Conservation (phyloP, 768 basidiomycete species). For the Lentinula aciculospora region DNA sequence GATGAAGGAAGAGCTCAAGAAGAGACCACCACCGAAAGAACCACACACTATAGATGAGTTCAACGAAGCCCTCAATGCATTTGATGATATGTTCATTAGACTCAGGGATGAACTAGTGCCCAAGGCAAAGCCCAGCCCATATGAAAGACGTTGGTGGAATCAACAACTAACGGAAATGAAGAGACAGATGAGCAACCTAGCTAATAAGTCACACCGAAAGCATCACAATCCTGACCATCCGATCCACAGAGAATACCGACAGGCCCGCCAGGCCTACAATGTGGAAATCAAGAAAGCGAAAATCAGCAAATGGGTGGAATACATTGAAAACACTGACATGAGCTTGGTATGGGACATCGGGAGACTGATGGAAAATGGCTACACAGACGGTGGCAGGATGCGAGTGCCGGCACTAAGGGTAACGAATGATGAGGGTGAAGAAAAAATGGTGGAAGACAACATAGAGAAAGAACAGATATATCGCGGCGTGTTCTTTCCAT, state of each 20-base stretch:
- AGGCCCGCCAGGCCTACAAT: slow-evolving; percentile 10
- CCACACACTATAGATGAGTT: too few relatives aligned
- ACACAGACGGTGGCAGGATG: neutral
- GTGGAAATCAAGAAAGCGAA: slow-evolving; percentile 17
- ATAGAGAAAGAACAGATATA: neutral
- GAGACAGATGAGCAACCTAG: neutral
- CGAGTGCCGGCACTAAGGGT: neutral
- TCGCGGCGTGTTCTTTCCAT: neutral
- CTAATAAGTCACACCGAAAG: neutral
- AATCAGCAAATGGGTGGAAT: slow-evolving; percentile 18
- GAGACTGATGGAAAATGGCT: neutral
- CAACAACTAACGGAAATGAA: neutral
- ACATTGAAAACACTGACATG: neutral
- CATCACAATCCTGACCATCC: slow-evolving; percentile 14
- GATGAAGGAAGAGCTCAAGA: neutral
- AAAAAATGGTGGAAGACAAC: neutral
- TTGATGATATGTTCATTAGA: neutral
- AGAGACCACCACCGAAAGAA: too few relatives aligned
- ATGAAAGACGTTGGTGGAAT: neutral
- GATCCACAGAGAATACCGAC: slow-evolving; percentile 11
- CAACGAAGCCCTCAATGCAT: neutral
- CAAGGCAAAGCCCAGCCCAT: neutral
- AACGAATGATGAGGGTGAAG: neutral
- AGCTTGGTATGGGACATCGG: neutral
- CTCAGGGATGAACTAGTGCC: neutral